Evolutionary conservation across 78 protist genomes (phyloP), one percentile per base, ranked within the genome.

Genomic region (Dictyostelium intermedium): DNA sequence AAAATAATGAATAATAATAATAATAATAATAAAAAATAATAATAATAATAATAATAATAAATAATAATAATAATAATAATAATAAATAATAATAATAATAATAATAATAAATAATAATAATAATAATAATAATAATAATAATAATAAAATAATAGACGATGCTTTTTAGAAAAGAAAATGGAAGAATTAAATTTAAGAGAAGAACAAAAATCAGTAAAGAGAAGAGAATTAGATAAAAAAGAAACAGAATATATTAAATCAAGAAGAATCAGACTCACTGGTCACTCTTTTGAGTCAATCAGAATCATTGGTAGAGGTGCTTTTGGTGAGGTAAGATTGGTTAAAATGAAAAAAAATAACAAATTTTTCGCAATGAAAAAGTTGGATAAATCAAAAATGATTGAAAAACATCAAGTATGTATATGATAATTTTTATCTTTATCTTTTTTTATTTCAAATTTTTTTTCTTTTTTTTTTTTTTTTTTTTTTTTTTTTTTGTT

Each of bases 281-380:
- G 87, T 35, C 94, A 85, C 32, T 83, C 92, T 50, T 96, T 96
- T 63, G 97, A 96, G 23, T 81, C 92, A 41, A 23, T 91, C 9
- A 84, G 72, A 25, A 83, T 96, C 96, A 85, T 96, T n/a, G 97
- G 97, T 16, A 56, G 97, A 43, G 97, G 97, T 53, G 97, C 97
- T 14, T 96, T 96, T 91, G 97, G 97, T n/a, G 97, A 96, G 85
- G 97, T 96, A 20, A 30, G 95, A 69, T 78, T 96, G 2, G 97
- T 96, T 5, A 82, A 70, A 47, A 92, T 92, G 96, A 96, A 91
- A 60, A 86, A 83, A 34, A 92, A 91, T 37, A 87, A 74, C 41
- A 84, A 95, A 50, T 85, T 92, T 18, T 92, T 92, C 41, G 98
- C 98, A 72, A 95, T 97, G 96, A 97, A 97, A 91, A 95, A 87